Evolutionary conservation across 225 moss, liverwort and hornwort species (phyloP).

Genomic region (Thuidium tamariscinum): DNA sequence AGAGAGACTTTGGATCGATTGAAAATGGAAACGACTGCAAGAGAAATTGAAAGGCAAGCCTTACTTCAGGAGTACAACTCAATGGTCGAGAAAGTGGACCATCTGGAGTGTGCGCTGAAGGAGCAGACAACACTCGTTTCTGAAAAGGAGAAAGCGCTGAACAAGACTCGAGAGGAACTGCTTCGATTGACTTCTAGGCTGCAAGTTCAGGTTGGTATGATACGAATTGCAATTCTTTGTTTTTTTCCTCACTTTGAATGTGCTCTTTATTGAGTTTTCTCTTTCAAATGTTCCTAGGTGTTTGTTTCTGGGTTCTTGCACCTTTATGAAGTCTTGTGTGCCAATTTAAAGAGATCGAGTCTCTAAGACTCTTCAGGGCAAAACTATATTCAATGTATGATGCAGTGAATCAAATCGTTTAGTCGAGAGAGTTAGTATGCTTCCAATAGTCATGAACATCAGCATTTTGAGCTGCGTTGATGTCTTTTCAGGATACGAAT

Average conservation of each 20-base stretch:
- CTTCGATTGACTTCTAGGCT: conserved; percentile 31
- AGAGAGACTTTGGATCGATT: conserved; percentile 22
- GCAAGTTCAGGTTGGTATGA: conserved; percentile 35
- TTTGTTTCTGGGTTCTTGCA: background rate
- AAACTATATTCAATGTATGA: background rate
- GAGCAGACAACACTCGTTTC: conserved; percentile 32
- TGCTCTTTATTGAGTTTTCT: background rate
- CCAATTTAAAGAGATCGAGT: conserved; percentile 20
- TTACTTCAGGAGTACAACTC: conserved; percentile 38
- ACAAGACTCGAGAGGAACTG: conserved; percentile 40
- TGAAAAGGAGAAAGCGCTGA: conserved; percentile 46
- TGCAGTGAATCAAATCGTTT: background rate
- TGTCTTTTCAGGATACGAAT: conserved; percentile 21
- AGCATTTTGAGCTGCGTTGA: background rate
- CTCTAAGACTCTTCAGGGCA: conserved; percentile 2
- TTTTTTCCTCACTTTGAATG: background rate
- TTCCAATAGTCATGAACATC: background rate
- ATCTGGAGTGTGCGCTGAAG: conserved; percentile 49
- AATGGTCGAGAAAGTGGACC: conserved; percentile 33
- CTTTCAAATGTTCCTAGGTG: background rate
- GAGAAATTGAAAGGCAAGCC: conserved; percentile 26
- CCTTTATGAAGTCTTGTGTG: background rate
- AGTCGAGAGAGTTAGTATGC: background rate
- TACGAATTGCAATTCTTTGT: background rate
- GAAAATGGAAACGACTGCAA: conserved; percentile 40